Conservation (phyloP, 345 rosid species). For the Schrenkiella parvula region DNA sequence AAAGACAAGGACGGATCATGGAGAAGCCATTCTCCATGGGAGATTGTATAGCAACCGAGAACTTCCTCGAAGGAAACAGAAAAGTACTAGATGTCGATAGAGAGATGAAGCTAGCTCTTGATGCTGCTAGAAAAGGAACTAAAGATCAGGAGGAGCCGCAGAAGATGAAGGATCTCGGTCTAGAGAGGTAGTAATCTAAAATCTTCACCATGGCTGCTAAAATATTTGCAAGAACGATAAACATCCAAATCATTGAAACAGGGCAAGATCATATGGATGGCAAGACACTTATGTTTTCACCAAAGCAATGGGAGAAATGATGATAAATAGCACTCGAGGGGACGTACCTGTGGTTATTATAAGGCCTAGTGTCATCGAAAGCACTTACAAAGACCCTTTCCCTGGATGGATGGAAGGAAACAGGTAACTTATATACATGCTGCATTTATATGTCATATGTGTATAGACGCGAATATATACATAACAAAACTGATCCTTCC, state of each 20-base stretch:
- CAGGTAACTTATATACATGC: slow-evolving; percentile 38
- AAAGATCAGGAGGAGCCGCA: slow-evolving; percentile 42
- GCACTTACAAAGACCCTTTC: slow-evolving; percentile 88
- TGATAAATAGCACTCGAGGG: slow-evolving; percentile 68
- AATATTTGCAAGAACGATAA: background rate
- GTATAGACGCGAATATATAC: background rate
- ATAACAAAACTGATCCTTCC: slow-evolving; percentile 6
- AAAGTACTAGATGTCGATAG: slow-evolving; percentile 49
- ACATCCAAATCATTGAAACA: slow-evolving; percentile 11
- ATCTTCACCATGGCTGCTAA: background rate
- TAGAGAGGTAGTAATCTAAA: slow-evolving; percentile 55
- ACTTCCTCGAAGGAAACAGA: slow-evolving; percentile 34
- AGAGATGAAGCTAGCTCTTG: slow-evolving; percentile 58
- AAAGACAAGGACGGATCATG: slow-evolving; percentile 82
- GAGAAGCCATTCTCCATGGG: slow-evolving; percentile 76
- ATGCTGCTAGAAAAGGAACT: slow-evolving; percentile 35
- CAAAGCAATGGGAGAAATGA: slow-evolving; percentile 99
- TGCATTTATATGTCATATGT: background rate
- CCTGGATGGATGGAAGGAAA: slow-evolving; percentile 99
- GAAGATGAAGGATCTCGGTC: slow-evolving; percentile 77
- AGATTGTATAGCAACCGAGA: slow-evolving; percentile 69
- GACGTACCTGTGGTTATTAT: slow-evolving; percentile 76
- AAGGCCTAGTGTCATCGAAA: slow-evolving; percentile 84
- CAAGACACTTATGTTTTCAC: slow-evolving; percentile 93
- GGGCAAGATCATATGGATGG: slow-evolving; percentile 91